Percentiles rank a stretch among this genome's conserved stretches.
These are phyloP conservation scores for Rhodotorula sp. DNA, from an alignment of 1,284 basidiomycete genomes.

Conservation along the genomic window DNA sequence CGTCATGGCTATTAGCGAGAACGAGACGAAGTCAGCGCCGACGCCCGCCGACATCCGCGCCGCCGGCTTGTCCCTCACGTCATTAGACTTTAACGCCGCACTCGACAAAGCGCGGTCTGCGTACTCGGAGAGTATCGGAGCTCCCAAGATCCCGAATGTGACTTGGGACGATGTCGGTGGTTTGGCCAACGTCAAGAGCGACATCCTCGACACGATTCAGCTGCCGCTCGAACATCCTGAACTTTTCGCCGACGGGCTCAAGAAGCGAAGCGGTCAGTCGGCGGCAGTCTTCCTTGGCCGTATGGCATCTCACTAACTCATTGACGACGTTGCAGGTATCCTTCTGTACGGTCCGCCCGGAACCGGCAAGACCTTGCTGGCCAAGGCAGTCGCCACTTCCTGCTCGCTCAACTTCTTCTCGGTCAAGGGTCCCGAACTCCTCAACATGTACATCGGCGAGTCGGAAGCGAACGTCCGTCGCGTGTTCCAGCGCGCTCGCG, in stretches of 20 bases:
- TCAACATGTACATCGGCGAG: constrained; percentile 56
- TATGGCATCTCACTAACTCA: too few species aligned
- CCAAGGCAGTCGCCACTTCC: constrained; percentile 55
- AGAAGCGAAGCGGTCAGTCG: constrained; percentile 83
- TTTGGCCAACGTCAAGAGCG: constrained; percentile 79
- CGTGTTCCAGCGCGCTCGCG: constrained; percentile 53
- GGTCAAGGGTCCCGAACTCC: constrained; percentile 54
- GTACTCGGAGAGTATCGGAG: constrained; percentile 91
- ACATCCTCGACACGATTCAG: constrained; percentile 96
- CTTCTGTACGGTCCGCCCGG: constrained; percentile 53
- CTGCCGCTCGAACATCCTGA: constrained; percentile 92
- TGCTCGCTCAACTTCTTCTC: constrained; percentile 55
- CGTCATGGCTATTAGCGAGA: constrained; percentile 47
- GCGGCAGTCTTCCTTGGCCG: neutral
- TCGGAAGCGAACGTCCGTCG: constrained; percentile 54
- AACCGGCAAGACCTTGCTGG: constrained; percentile 54
- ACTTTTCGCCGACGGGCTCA: constrained; percentile 86
- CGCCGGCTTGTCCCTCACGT: constrained; percentile 40
- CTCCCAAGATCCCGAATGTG: constrained; percentile 93
- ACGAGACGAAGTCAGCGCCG: neutral
- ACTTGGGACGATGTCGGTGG: constrained; percentile 99
- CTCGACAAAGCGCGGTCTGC: constrained; percentile 72
- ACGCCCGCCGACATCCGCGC: constrained; percentile 17
- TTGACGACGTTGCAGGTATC: constrained; percentile 55
- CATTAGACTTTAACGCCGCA: constrained; percentile 53